Evolutionary conservation across 192 early-diverging fungal species (phyloP).

Genomic region (Kickxella alabastrina): DNA sequence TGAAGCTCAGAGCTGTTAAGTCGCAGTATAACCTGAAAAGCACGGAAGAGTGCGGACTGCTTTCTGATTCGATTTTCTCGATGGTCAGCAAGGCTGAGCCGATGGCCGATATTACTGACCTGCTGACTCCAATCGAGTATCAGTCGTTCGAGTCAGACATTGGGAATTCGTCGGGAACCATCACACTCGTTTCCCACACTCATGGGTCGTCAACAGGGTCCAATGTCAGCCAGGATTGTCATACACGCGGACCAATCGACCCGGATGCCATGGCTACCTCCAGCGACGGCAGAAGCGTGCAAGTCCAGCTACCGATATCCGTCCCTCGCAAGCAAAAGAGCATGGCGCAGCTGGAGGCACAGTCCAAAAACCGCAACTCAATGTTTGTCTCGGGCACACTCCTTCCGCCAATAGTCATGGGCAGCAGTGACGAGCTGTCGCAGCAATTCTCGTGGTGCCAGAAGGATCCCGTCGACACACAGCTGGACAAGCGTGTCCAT

Average conservation of each 20-base stretch:
- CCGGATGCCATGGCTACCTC: no score
- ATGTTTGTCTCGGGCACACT: constrained; percentile 35
- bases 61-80: constrained; percentile 37
- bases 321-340: constrained; percentile 32
- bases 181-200: constrained; percentile 17
- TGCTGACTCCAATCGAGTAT: constrained; percentile 23
- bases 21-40: constrained; percentile 34
- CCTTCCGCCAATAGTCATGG: constrained; percentile 8
- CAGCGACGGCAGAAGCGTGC: no score
- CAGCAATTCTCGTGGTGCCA: constrained; percentile 3
- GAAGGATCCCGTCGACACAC: constrained; percentile 4
- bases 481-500: constrained; percentile 6
- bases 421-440: not conserved
- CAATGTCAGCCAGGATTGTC: no score
- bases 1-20: constrained; percentile 15
- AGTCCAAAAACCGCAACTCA: constrained; percentile 31
- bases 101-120: constrained; percentile 26
- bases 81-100: constrained; percentile 30
- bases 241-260: no score
- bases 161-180: constrained; percentile 8
- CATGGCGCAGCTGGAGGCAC: constrained; percentile 33
- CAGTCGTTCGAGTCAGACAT: constrained; percentile 16
- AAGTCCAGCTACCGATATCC: not conserved
- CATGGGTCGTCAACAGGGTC: no score
- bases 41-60: constrained; percentile 6